Evolutionary conservation across 257 asterid genomes (phyloP), one percentile per base, ranked within the genome.

Genomic region (Solanum pimpinellifolium): DNA sequence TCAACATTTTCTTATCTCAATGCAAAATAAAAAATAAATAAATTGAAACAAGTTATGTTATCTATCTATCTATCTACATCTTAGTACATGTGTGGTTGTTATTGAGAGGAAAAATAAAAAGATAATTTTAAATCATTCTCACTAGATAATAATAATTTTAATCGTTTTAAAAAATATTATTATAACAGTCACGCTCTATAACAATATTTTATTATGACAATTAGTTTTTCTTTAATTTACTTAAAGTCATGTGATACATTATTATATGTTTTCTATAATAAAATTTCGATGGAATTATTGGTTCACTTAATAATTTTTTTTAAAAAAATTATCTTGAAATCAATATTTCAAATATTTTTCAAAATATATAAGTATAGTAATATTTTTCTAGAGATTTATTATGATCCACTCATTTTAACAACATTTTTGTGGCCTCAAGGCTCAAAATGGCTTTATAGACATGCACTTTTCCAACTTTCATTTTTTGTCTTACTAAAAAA

Each of bases 1-100:
- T 23, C 84, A 86, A 69, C 93, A 91, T 93, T 85, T 87, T 92
- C 83, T 87, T 66, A 21, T 87, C 77, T 25, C 56, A 80, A 39
- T 52, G 2, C 20, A n/a, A 44, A 83, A 9, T 31, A 11, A 29
- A 69, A 2, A 15, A 3, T 1, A 7, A 15, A 77, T 5, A 77
- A 10, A 15, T 16, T 80, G 44, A n/a, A 9, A 80, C 68, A 49
- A 80, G 25, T 29, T 49, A 29, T 80, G 68, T 7, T 80, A 80
- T 80, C 85, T 80, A 14, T 76, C 83, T 42, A 14, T 76, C 83
- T 44, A 27, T 35, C 74, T 66, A 6, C 37, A 46, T 80, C 66
- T 80, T 25, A 18, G 31, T 29, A 14, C 16, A 27, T 80, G 85
- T 49, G 69, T 80, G 85, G 85, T 5, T 80, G 39, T 1, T 27